A percentile compares a stretch with the other conserved stretches of the same genome.
phyloP scores from a whole-genome alignment of 1,139 yeast species.

The Chernovozyma aurita region DNA sequence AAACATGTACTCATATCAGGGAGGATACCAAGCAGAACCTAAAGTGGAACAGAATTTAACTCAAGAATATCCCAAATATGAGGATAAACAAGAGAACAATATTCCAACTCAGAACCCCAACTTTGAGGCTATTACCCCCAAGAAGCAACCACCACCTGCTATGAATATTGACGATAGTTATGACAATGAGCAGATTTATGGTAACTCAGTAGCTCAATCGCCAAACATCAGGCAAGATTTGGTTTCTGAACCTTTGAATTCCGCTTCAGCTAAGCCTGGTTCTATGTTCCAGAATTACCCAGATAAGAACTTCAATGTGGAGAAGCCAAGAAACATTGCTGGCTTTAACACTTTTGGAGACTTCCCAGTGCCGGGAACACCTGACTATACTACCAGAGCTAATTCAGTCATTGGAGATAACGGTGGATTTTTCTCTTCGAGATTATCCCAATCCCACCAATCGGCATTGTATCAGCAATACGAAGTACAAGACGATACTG shows the following conservation, averaged over 20 bases:
- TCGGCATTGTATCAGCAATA: slow-evolving; percentile 45
- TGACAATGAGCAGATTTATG: slow-evolving; percentile 14
- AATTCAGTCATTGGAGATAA: slow-evolving; percentile 41
- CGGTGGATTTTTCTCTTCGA: slow-evolving; percentile 27
- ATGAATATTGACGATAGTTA: slow-evolving; percentile 28
- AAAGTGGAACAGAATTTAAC: too few species aligned
- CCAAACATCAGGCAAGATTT: background rate
- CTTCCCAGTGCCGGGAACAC: slow-evolving; percentile 47
- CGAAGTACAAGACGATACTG: slow-evolving; percentile 46
- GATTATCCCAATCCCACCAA: slow-evolving; percentile 45
- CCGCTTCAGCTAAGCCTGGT: slow-evolving; percentile 8
- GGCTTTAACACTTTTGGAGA: slow-evolving; percentile 31
- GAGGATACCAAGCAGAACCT: too few species aligned
- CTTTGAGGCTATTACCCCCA: slow-evolving; percentile 5
- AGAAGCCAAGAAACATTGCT: slow-evolving; percentile 18
- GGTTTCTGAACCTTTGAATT: background rate
- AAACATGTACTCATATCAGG: too few species aligned
- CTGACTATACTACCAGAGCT: slow-evolving; percentile 43
- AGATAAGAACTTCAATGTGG: slow-evolving; percentile 7
- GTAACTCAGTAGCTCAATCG: background rate
- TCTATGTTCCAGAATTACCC: slow-evolving; percentile 28
- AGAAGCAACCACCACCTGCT: background rate
- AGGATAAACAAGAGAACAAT: too few species aligned
- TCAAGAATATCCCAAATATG: too few species aligned
- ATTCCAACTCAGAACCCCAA: too few species aligned